Evolutionary conservation across 768 basidiomycete species (phyloP), one percentile per base, ranked within the genome.

Genomic region (Lentinula sp.): DNA sequence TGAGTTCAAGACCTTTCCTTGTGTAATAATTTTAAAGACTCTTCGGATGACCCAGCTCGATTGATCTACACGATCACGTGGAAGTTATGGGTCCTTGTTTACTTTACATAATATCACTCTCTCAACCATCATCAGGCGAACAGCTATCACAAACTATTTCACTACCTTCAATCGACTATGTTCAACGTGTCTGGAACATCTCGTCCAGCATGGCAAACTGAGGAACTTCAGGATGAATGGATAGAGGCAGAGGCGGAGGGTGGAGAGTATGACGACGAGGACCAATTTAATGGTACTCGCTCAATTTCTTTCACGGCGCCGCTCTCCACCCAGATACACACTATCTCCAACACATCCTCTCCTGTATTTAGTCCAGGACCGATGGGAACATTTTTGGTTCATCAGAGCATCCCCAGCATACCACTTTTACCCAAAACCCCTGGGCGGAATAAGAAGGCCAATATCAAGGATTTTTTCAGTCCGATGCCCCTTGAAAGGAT

Each of bases 221-320:
- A 91, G 58, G 94, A 95, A 69, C 83, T 97, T 6, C 87, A 85
- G 62, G 93, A 95, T 66, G 94, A 95, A 77, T 97, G 94, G 94
- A 78, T 91, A 61, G 91, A 93, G 45, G 75, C 81, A 45, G 79
- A 80, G 56, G 68, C 75, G 18, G 77, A 78, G 23, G 75, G 75
- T 3, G 74, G 76, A 53, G 73, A 73, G 63, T 72, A 74, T 54
- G 66, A 70, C 63, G 60, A 56, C 60, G 69, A 74, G 70, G 70
- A 76, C 66, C 63, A 76, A 67, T 72, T 76, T 65, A 75, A 80
- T 71, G 76, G 80, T 69, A 80, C 84, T 62, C 77, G 77, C 73
- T 82, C 85, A 57, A 75, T 87, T 58, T 86, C 86, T 45, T 76
- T 86, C 65, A 86, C 85, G 50, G 74, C 76, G 52, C 83, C 80